Conservation (phyloP, 176 grass and related monocot species). For the Triticum aestivum region DNA sequence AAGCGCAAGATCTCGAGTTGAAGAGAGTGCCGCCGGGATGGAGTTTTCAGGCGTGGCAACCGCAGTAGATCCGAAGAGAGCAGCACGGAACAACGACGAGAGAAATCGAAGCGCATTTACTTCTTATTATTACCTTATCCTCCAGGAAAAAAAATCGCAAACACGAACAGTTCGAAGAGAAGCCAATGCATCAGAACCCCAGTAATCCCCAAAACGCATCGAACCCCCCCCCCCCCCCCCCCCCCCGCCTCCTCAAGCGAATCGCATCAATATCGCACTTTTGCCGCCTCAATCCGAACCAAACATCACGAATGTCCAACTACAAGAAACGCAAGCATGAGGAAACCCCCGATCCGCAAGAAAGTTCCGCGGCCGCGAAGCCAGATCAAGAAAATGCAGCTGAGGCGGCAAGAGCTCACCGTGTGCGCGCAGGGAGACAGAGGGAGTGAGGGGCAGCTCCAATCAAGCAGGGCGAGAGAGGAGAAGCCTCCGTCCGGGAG, state of each 20-base stretch:
- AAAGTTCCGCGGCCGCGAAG: neutral
- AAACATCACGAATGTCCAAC: neutral
- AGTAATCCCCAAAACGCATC: neutral
- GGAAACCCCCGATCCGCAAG: conserved; percentile 14
- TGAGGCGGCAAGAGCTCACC: conserved; percentile 13
- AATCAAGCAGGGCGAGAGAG: neutral
- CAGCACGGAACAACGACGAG: neutral
- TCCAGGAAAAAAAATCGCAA: neutral
- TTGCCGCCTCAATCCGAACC: neutral
- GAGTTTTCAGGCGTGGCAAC: neutral
- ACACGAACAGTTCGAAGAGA: neutral
- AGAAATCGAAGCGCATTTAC: neutral
- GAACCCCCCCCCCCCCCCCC: neutral
- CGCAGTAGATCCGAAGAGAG: conserved; percentile 24
- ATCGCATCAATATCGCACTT: conserved; percentile 19
- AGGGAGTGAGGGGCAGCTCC: neutral
- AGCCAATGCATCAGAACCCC: neutral
- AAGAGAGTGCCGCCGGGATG: neutral
- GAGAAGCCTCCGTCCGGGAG: neutral
- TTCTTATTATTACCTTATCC: neutral
- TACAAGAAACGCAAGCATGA: neutral
- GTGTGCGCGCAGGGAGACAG: neutral
- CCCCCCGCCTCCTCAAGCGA: neutral
- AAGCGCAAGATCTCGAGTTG: conserved; percentile 10
- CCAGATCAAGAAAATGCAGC: conserved; percentile 24